These are phyloP conservation scores for Ophiosphaerella korrae DNA, from an alignment of 2,329 filamentous ascomycete genomes.

Conservation along the genomic window DNA sequence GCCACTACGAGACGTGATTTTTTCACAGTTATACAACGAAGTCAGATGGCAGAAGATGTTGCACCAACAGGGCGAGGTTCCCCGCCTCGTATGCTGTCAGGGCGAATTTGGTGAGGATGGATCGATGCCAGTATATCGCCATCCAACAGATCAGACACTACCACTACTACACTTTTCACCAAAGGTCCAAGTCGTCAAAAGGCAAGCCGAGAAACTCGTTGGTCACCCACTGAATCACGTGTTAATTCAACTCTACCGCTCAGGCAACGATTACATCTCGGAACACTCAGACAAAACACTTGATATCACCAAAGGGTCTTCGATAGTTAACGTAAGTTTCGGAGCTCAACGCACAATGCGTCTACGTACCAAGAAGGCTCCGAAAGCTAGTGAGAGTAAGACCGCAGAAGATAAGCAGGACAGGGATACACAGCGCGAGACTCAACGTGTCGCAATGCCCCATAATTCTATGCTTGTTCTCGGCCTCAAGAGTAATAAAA, in stretches of 20 bases:
- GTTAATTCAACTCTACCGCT: conserved; percentile 91
- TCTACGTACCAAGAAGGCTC: conserved; percentile 76
- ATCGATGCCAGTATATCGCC: conserved; percentile 87
- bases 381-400: conserved; percentile 9
- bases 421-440: conserved; percentile 50
- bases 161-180: conserved; percentile 76
- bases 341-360: conserved; percentile 90
- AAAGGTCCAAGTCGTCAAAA: conserved; percentile 70
- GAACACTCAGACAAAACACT: conserved; percentile 98
- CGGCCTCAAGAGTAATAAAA: conserved; percentile 78
- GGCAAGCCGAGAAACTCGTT: conserved; percentile 70
- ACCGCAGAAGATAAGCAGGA: conserved; percentile 33
- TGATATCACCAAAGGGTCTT: conserved; percentile 80
- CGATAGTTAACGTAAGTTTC: conserved; percentile 91
- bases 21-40: conserved; percentile 73
- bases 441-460: conserved; percentile 73
- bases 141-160: conserved; percentile 87
- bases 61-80: conserved; percentile 89
- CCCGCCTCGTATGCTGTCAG: conserved; percentile 88
- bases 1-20: conserved; percentile 63
- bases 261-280: conserved; percentile 86
- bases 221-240: conserved; percentile 88
- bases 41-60: conserved; percentile 91
- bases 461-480: conserved; percentile 90
- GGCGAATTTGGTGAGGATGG: conserved; percentile 72